phyloP scores from a whole-genome alignment of 2,329 filamentous ascomycete genomes.

The Alternaria hordeiaustralica region DNA sequence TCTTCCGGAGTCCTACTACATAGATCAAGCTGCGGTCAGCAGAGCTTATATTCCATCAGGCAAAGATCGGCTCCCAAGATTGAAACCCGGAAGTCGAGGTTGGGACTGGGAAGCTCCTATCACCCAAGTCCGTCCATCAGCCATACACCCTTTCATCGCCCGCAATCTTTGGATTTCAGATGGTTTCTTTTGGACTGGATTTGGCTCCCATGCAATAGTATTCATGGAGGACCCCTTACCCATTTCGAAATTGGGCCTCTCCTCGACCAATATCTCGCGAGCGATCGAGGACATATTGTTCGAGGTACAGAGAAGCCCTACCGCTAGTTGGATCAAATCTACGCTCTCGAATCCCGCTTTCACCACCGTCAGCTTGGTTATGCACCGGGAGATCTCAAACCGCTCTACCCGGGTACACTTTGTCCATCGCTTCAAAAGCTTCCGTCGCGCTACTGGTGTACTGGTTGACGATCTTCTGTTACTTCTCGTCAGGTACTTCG shows the following conservation, averaged over 20 bases:
- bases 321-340: not conserved
- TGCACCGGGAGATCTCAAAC: not conserved
- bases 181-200: not conserved
- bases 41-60: not conserved
- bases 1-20: not conserved
- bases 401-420: not conserved
- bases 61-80: not conserved
- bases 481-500: not conserved
- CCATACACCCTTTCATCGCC: not conserved
- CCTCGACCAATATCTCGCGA: not conserved
- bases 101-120: not conserved
- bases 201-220: not conserved
- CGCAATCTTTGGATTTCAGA: not conserved
- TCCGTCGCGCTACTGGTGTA: not conserved
- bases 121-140: not conserved
- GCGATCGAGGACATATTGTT: not conserved
- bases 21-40: not conserved
- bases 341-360: not conserved
- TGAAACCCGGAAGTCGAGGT: not conserved
- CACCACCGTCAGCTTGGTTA: not conserved
- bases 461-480: not conserved
- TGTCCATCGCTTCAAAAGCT: not conserved
- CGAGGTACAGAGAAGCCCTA: not conserved
- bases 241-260: not conserved
- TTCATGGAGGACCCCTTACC: not conserved